Conservation (phyloP, 148 eudicot species). For the Vaccinium myrtillus region DNA sequence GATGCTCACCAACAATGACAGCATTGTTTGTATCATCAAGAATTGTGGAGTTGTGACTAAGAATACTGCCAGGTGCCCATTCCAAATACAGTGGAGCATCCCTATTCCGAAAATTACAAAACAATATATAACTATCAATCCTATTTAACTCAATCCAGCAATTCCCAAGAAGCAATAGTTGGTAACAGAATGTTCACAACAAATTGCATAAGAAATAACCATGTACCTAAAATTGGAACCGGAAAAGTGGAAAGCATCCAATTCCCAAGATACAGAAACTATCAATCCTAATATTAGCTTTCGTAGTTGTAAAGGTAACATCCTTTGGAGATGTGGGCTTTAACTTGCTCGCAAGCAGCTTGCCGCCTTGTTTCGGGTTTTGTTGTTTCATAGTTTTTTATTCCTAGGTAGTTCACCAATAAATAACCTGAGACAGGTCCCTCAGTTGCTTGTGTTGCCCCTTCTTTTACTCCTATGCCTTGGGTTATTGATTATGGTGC, state of each 20-base stretch:
- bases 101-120: constrained; percentile 34
- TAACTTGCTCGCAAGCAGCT: background rate
- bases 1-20: constrained; percentile 47
- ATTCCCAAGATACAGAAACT: constrained; percentile 7
- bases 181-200: background rate
- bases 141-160: background rate
- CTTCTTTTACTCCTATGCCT: too few species aligned
- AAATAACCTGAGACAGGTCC: background rate
- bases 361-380: background rate
- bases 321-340: background rate
- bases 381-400: too few species aligned
- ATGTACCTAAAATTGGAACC: background rate
- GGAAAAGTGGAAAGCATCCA: background rate
- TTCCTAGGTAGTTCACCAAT: background rate
- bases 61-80: constrained; percentile 86
- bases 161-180: background rate
- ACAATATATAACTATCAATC: background rate
- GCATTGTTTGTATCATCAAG: constrained; percentile 26
- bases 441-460: too few species aligned
- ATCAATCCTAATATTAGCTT: background rate
- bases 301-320: background rate
- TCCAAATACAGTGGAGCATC: constrained; percentile 86
- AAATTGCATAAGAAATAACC: background rate
- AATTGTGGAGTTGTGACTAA: constrained; percentile 37
- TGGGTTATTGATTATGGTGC: too few species aligned